Conservation (phyloP, 1,284 basidiomycete species). For the Leccinum angustisporum region DNA sequence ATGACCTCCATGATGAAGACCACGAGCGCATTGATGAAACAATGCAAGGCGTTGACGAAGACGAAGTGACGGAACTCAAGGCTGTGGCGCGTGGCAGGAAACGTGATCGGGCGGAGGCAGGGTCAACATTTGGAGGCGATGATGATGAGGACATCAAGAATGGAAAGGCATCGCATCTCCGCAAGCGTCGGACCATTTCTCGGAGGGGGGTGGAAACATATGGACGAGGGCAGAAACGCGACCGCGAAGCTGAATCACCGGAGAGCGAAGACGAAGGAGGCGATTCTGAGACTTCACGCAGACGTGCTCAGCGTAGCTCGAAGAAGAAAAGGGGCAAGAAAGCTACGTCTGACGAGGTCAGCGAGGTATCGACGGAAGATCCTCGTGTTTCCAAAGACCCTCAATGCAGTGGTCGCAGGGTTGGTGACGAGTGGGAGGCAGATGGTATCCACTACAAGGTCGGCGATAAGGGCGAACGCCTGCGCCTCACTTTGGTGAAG, state of each 20-base stretch:
- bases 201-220: constrained; percentile 48
- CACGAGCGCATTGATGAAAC: constrained; percentile 27
- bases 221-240: constrained; percentile 62
- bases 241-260: constrained; percentile 52
- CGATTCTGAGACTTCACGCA: constrained; percentile 24
- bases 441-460: constrained; percentile 70
- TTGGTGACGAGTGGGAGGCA: constrained; percentile 74
- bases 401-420: constrained; percentile 51
- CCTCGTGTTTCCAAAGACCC: constrained; percentile 46
- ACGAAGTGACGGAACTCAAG: constrained; percentile 35
- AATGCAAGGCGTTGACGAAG: constrained; percentile 41
- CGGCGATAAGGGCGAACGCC: constrained; percentile 64
- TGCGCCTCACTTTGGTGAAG: constrained; percentile 67
- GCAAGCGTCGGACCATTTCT: constrained; percentile 47
- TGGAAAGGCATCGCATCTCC: constrained; percentile 38
- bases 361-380: constrained; percentile 46
- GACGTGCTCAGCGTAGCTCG: constrained; percentile 26
- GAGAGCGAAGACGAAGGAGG: constrained; percentile 40
- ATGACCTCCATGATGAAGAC: constrained; percentile 45
- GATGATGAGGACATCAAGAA: constrained; percentile 46
- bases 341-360: constrained; percentile 16
- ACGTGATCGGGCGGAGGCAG: constrained; percentile 70
- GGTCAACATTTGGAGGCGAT: constrained; percentile 67
- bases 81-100: constrained; percentile 63
- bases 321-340: constrained; percentile 40